Base-by-base conservation (phyloP, 2,329 filamentous ascomycete genomes). In the Colletotrichum liriopes region DNA sequence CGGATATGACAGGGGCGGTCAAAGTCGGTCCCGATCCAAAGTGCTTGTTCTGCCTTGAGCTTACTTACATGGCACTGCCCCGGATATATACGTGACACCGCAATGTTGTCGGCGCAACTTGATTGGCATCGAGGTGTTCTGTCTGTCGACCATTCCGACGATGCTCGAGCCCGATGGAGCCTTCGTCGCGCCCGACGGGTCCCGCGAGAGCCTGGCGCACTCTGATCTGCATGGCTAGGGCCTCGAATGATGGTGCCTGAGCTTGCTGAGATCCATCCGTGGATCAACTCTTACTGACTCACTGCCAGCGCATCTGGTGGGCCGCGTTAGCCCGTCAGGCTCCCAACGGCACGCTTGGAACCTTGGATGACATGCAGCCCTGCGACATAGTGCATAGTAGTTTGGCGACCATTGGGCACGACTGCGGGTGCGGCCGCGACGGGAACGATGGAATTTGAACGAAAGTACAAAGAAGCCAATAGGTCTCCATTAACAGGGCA, bases 281-380 rank as follows among this genome's bases (percentile, higher is more conserved):
- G 65, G 52, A 60, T 51, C 54, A 35, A 59, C n/a, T 59, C 45
- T 5, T 14, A 69, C 70, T 69, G 69, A 71, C 65, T 71, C 69
- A 71, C 65, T 70, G 70, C 70, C 70, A 72, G 39, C 70, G 47
- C 65, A 72, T 54, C 37, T 35, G 68, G 70, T 72, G 70, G 70
- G 65, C 70, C 65, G 56, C 52, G 20, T 59, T 68, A 43, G 69
- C 51, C 47, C 41, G 43, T 58, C 43, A 51, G 64, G 65, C 65
- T 62, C 54, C 60, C 59, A 64, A 39, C 59, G 54, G 20, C 58
- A 61, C 43, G 29, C 47, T 59, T 69, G 54, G 52, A 72, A 65
- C 65, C 39, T 51, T 47, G 39, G 59, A 72, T 61, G 51, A 65
- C 54, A 69, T 69, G 65, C 70, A 69, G 70, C 60, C 65, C 59